A percentile compares a stretch with the other conserved stretches of the same genome.
These are phyloP conservation scores for Boletus barrowsii DNA, from an alignment of 768 basidiomycete genomes.

Conservation along the genomic window DNA sequence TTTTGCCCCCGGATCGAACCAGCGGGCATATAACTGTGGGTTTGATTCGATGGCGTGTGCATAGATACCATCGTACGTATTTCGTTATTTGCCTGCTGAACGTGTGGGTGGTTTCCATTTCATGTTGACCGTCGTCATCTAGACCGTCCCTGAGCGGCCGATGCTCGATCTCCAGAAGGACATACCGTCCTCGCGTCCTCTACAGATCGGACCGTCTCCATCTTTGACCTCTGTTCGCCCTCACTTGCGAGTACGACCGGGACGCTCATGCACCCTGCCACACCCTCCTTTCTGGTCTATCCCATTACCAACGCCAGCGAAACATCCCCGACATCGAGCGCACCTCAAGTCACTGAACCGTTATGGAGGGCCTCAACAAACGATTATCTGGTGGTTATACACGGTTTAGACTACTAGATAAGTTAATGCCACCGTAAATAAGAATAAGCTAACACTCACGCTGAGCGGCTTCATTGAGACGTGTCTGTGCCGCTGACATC, in stretches of 20 bases:
- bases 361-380: constrained; percentile 54
- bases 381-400: constrained; percentile 54
- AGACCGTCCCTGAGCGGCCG: constrained; percentile 72
- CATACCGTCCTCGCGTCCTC: constrained; percentile 57
- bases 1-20: constrained; percentile 43
- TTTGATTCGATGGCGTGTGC: constrained; percentile 89
- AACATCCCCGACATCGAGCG: not conserved
- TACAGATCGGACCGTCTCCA: constrained; percentile 68
- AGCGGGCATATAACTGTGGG: constrained; percentile 69
- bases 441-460: constrained; percentile 27
- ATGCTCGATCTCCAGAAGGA: constrained; percentile 61
- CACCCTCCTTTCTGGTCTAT: constrained; percentile 58
- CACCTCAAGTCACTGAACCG: constrained; percentile 59
- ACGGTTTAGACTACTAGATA: constrained; percentile 37
- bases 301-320: constrained; percentile 10
- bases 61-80: constrained; percentile 57
- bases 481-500: constrained; percentile 55
- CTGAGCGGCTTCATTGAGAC: constrained; percentile 48
- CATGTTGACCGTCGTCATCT: not conserved
- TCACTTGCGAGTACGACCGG: constrained; percentile 36
- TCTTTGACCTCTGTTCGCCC: constrained; percentile 63
- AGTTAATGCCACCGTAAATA: not conserved
- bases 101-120: not conserved
- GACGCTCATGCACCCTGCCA: constrained; percentile 57
- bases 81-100: not conserved